phyloP scores from a whole-genome alignment of 2,329 filamentous ascomycete species.

The Alternaria triticina region DNA sequence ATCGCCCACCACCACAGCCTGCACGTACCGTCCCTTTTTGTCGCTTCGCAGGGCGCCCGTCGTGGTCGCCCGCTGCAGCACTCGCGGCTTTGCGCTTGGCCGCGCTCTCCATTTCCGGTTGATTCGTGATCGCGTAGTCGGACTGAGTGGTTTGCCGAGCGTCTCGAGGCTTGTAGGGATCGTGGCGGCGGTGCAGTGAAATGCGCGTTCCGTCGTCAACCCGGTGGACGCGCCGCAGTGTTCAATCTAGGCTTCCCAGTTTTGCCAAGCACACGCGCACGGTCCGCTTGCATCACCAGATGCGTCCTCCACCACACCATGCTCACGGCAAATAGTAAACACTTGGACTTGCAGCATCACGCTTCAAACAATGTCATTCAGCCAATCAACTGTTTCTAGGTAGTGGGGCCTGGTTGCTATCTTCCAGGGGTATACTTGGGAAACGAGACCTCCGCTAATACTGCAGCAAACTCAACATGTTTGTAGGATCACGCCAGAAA shows the following conservation, averaged over 20 bases:
- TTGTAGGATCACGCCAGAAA: slow-evolving; percentile 14
- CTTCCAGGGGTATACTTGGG: slow-evolving; percentile 39
- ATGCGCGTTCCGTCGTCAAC: slow-evolving; percentile 35
- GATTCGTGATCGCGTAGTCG: slow-evolving; percentile 40
- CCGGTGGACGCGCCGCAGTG: slow-evolving; percentile 30
- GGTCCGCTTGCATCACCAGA: slow-evolving; percentile 9
- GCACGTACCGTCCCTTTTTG: slow-evolving; percentile 65
- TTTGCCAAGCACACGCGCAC: slow-evolving; percentile 12
- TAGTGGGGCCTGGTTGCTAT: slow-evolving; percentile 24
- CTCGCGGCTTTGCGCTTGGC: slow-evolving; percentile 64
- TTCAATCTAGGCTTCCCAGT: slow-evolving; percentile 14
- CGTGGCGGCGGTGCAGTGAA: slow-evolving; percentile 42
- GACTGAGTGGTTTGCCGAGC: slow-evolving; percentile 22
- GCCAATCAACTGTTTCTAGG: slow-evolving; percentile 16
- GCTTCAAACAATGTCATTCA: neutral
- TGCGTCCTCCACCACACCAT: slow-evolving; percentile 1
- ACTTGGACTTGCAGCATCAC: neutral
- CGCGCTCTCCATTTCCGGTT: slow-evolving; percentile 50
- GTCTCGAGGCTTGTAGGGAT: slow-evolving; percentile 19
- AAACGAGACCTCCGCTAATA: slow-evolving; percentile 28
- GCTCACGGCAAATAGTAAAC: neutral
- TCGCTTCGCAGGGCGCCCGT: slow-evolving; percentile 64
- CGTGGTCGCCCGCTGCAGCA: slow-evolving; percentile 57
- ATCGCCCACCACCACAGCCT: slow-evolving; percentile 23
- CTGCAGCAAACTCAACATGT: slow-evolving; percentile 28